Conservation (phyloP, 2,329 filamentous ascomycete species). For the Ambrosiella cleistominuta region DNA sequence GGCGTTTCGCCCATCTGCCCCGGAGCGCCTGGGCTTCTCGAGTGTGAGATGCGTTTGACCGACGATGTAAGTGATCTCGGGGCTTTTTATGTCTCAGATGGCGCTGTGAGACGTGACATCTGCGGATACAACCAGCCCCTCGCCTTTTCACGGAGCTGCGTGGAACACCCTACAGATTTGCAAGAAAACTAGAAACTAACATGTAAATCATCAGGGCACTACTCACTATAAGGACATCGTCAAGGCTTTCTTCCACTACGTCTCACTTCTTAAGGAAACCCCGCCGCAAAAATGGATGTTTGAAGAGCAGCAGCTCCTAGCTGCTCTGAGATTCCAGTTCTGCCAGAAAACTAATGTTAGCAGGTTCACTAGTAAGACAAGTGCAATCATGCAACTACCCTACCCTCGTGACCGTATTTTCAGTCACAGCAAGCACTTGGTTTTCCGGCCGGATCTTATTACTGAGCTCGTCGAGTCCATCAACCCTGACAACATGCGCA, state of each 20-base stretch:
- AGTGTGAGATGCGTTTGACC: constrained; percentile 61
- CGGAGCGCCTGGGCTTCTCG: constrained; percentile 60
- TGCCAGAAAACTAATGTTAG: constrained; percentile 82
- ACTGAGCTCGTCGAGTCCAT: constrained; percentile 55
- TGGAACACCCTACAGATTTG: too few relatives aligned
- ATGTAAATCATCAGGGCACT: constrained; percentile 33
- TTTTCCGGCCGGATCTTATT: constrained; percentile 66
- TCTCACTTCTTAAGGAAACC: constrained; percentile 64
- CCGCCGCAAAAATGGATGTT: constrained; percentile 86
- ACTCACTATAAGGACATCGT: constrained; percentile 67
- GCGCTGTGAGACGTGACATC: not conserved
- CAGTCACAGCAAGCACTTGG: constrained; percentile 58
- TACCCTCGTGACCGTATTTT: constrained; percentile 75
- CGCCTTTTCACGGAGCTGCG: too few relatives aligned
- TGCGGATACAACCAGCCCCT: too few relatives aligned
- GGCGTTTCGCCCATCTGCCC: constrained; percentile 62
- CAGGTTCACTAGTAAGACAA: constrained; percentile 71
- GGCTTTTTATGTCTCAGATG: not conserved
- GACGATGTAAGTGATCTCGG: constrained; percentile 43
- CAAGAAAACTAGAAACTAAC: not conserved
- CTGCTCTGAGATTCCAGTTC: constrained; percentile 89
- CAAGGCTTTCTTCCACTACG: constrained; percentile 78
- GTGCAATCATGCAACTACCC: constrained; percentile 79
- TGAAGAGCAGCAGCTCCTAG: constrained; percentile 75
- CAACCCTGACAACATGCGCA: constrained; percentile 73